Base-by-base conservation (phyloP, 306 rosid genomes). In the Prunus fruticosa region DNA sequence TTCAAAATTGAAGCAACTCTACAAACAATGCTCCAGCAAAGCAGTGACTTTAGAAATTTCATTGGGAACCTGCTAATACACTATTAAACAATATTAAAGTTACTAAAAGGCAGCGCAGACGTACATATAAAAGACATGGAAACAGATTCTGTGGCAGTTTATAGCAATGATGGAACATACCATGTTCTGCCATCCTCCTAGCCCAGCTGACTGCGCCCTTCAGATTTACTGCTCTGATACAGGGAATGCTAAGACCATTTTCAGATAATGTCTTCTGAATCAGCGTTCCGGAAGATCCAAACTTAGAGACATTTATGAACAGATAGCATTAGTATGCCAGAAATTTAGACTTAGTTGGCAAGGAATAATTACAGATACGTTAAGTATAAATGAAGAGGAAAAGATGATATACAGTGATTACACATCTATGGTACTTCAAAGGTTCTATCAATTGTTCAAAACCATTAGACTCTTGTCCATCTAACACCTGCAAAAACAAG, bases 391-490 rank as follows among this genome's bases (percentile, higher is more conserved):
- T 46, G 10, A 67, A 67, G 41, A 38, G 23, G 79, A 52, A 68
- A 10, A 51, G 60, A 73, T 25, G 13, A 73, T 74, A 27, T 78
- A 82, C 82, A 25, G 85, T 66, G 75, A 82, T 73, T 32, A 82
- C 85, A 23, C 85, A 77, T 78, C 76, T 82, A 4, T 82, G 85
- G 54, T 67, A 14, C 38, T 78, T 77, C 25, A 77, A 74, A 52
- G 75, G 82, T 52, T 77, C 76, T 56, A 82, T 76, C 79, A 82
- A 22, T 5, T 14, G 82, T 61, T 77, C 85, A 77, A 82, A 82
- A n/a, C 85, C 85, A 16, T 58, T 67, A 50, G 82, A 71, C 41
- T 18, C 71, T 22, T 64, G 25, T 47, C 81, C 81, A 56, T 57
- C 77, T 47, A 71, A 14, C 9, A 64, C 78, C 84, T 76, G 66